Evolutionary conservation across 495 filamentous ascomycete species (phyloP), one percentile per base, ranked within the genome.

Genomic region (Parachaetomium inaequale): DNA sequence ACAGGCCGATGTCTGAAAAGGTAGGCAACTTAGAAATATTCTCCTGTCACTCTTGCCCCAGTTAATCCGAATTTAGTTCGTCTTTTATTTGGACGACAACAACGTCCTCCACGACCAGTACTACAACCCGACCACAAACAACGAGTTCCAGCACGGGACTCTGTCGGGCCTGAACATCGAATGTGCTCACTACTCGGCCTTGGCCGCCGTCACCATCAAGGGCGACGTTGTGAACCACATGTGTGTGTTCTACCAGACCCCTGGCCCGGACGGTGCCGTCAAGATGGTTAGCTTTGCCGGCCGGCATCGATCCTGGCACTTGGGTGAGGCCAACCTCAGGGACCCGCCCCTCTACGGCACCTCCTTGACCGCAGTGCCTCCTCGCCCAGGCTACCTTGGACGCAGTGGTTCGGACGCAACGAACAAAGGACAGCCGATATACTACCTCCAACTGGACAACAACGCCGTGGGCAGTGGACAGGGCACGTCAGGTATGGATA

Each of bases 161-260:
- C 12, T 50, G 47, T 50, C 47, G 25, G 17, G 25, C 47, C 14
- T 50, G 47, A 50, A 50, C 8, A 50, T 50, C 47, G 8, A 50
- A 50, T 50, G 47, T 50, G 47, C 47, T 31, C 47, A 26, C 26
- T 50, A 50, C 26, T 50, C 47, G 25, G 3, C 47, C 36, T 50
- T 50, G 25, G 47, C 47, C 47, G 47, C 47, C 21, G 47, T 50
- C 47, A 50, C 47, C 47, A 50, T 50, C 47, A 50, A 29, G 47
- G 47, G 47, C 17, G 6, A 21, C 23, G 31, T 38, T 46, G 58
- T 50, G 55, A 52, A 55, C 25, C 36, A 50, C 47, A 29, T 50
- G 21, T 50, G 47, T 50, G 25, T 50, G 47, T 50, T 50, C 47
- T 50, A 50, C 47, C 47, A 50, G 47, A 50, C 47, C 47, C 47